These are phyloP conservation scores for Syncephalastrum sp. DNA, from an alignment of 371 early-diverging fungal genomes.

Conservation along the genomic window DNA sequence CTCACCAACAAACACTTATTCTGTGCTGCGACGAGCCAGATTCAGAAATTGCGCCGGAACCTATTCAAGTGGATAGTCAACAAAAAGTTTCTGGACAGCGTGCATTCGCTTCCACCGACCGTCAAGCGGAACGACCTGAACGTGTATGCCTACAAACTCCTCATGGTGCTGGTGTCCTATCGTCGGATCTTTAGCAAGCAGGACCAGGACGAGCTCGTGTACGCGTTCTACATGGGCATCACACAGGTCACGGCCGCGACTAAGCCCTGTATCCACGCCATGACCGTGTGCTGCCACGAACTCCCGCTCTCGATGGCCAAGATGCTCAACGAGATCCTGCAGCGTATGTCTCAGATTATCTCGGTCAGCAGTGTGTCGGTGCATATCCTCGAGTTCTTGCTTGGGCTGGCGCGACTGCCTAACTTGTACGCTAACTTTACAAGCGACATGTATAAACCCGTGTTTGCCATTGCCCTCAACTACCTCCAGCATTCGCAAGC, in stretches of 20 bases:
- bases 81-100: slow-evolving; percentile 51
- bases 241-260: slow-evolving; percentile 72
- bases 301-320: slow-evolving; percentile 78
- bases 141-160: slow-evolving; percentile 64
- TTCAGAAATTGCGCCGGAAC: slow-evolving; percentile 50
- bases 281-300: slow-evolving; percentile 82
- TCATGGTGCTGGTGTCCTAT: slow-evolving; percentile 75
- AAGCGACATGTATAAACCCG: slow-evolving; percentile 77
- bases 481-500: slow-evolving; percentile 79
- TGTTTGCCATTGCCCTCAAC: slow-evolving; percentile 92
- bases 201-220: slow-evolving; percentile 74
- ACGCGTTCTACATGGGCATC: slow-evolving; percentile 78
- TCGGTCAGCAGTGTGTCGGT: slow-evolving; percentile 79
- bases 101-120: slow-evolving; percentile 50
- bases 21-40: slow-evolving; percentile 52
- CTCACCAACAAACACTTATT: slow-evolving; percentile 75
- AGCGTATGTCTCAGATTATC: slow-evolving; percentile 82
- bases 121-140: slow-evolving; percentile 67
- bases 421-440: slow-evolving; percentile 81
- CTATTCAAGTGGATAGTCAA: slow-evolving; percentile 58
- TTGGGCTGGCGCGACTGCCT: slow-evolving; percentile 80
- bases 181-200: slow-evolving; percentile 67
- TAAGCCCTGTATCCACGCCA: slow-evolving; percentile 79
- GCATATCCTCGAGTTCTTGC: slow-evolving; percentile 89
- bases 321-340: slow-evolving; percentile 69